Conservation (phyloP, 1,284 basidiomycete genomes). For the Athelia psychrophila region DNA sequence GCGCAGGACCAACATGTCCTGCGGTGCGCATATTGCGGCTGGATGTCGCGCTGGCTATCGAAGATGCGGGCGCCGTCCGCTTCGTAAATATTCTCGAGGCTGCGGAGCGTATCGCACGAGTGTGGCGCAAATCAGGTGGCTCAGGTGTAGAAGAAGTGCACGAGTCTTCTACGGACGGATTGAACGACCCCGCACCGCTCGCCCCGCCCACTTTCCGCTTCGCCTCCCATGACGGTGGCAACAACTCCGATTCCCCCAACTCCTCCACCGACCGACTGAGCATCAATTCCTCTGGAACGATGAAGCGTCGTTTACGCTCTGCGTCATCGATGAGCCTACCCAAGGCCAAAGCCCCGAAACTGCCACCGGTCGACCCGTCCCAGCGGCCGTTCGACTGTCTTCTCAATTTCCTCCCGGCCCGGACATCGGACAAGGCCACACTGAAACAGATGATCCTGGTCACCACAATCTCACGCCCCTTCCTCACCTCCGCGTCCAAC, state of each 20-base stretch:
- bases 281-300: background rate
- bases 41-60: constrained; percentile 36
- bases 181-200: constrained; percentile 3
- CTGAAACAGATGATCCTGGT: constrained; percentile 40
- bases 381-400: constrained; percentile 39
- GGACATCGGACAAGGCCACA: constrained; percentile 30
- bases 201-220: background rate
- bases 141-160: constrained; percentile 15
- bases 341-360: background rate
- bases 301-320: background rate
- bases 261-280: background rate
- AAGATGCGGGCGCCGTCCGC: constrained; percentile 44
- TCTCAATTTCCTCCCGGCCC: constrained; percentile 35
- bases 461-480: constrained; percentile 39
- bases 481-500: constrained; percentile 23
- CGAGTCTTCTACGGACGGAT: background rate
- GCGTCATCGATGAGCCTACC: background rate
- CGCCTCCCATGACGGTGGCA: background rate
- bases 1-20: constrained; percentile 26
- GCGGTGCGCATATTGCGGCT: constrained; percentile 46
- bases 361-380: constrained; percentile 23
- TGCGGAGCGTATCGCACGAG: constrained; percentile 45
- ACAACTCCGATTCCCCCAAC: background rate
- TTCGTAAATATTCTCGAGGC: constrained; percentile 51
- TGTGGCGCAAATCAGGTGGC: constrained; percentile 35